Percentiles rank a stretch among this genome's conserved stretches.
Evolutionary conservation across 805 yeast species (phyloP).

Genomic region (Sungouiella blattae): DNA sequence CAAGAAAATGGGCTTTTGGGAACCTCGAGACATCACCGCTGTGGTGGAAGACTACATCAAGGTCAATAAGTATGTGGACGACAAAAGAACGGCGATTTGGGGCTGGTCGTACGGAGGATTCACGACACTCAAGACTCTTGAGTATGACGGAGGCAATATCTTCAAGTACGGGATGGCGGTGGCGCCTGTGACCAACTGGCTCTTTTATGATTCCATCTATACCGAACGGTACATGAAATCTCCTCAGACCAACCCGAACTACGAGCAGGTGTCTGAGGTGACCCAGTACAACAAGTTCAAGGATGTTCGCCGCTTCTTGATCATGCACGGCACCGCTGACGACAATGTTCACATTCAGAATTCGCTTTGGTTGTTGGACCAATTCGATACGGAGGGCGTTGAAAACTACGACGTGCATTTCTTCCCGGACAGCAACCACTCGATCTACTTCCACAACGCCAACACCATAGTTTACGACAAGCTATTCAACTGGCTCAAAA

Average conservation of each 20-base stretch:
- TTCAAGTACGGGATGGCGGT: conserved; percentile 79
- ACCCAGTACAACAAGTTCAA: conserved; percentile 41
- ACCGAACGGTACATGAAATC: conserved; percentile 73
- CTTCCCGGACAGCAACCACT: conserved; percentile 92
- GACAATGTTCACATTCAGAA: conserved; percentile 82
- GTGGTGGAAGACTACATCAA: conserved; percentile 50
- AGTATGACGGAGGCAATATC: conserved; percentile 55
- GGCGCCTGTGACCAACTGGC: conserved; percentile 84
- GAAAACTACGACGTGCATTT: conserved; percentile 81
- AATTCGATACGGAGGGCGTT: conserved; percentile 48
- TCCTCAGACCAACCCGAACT: conserved; percentile 48
- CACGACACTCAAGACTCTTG: conserved; percentile 68
- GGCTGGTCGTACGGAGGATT: conserved; percentile 91
- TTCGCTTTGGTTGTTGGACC: conserved; percentile 57
- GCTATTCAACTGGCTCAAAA: conserved; percentile 62
- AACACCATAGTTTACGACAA: conserved; percentile 68
- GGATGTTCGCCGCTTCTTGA: conserved; percentile 50
- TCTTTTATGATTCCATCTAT: conserved; percentile 69
- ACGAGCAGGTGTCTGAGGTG: conserved; percentile 43
- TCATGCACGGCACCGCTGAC: conserved; percentile 84
- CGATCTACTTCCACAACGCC: conserved; percentile 78
- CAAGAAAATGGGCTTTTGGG: conserved; percentile 66
- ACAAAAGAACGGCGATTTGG: conserved; percentile 63
- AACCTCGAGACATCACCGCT: conserved; percentile 62
- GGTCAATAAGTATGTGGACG: conserved; percentile 46